A percentile compares a stretch with the other conserved stretches of the same genome.
These are phyloP conservation scores for Sugiyamaella chiloensis DNA, from an alignment of 805 yeast genomes.

Conservation along the genomic window DNA sequence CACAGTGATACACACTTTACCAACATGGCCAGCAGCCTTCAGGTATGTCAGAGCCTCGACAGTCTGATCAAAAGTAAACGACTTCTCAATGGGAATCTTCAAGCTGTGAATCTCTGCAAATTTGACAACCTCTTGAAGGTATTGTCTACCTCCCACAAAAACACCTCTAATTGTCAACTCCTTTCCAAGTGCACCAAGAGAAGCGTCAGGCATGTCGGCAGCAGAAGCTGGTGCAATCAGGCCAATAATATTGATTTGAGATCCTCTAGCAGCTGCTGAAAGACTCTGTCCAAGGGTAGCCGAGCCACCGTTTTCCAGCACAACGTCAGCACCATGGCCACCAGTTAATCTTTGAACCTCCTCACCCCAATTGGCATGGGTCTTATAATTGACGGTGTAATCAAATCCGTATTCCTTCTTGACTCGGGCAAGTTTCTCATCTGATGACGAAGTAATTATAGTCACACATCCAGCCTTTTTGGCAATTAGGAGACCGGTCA, in stretches of 20 bases:
- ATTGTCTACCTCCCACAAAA: conserved; percentile 8
- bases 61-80: conserved; percentile 9
- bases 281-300: conserved; percentile 14
- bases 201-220: conserved; percentile 11
- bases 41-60: conserved; percentile 13
- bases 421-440: conserved; percentile 11
- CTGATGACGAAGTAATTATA: conserved; percentile 14
- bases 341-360: conserved; percentile 11
- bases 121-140: conserved; percentile 7
- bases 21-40: conserved; percentile 10
- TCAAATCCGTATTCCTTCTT: conserved; percentile 12
- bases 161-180: conserved; percentile 11
- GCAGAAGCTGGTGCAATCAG: conserved; percentile 9
- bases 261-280: conserved; percentile 5
- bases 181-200: not conserved
- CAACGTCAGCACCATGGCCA: conserved; percentile 15
- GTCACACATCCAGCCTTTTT: conserved; percentile 18
- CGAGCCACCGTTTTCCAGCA: conserved; percentile 17
- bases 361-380: conserved; percentile 10
- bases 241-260: conserved; percentile 10
- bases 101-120: conserved; percentile 7
- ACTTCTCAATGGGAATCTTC: conserved; percentile 11
- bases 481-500: conserved; percentile 14
- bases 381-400: conserved; percentile 11
- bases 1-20: conserved; percentile 11